Base-by-base conservation (phyloP, 768 basidiomycete species). In the Leccinum ochraceum region DNA sequence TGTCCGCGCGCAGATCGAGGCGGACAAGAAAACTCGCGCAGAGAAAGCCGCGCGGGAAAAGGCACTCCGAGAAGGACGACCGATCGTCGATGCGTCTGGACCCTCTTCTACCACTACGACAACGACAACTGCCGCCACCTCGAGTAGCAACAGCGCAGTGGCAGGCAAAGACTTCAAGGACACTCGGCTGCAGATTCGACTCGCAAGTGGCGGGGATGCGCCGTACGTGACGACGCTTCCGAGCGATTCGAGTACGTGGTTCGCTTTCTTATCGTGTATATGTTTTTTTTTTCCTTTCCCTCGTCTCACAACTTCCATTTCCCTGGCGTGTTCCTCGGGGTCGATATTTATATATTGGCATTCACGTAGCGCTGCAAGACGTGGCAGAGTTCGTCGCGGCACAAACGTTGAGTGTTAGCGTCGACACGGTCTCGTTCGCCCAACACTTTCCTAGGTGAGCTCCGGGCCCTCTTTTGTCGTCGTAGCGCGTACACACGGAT, bases 1-100 rank as follows among this genome's bases (percentile, higher is more conserved):
- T 1, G 80, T 98, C 69, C 94, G 94, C 71, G 92, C 90, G 1
- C 95, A 97, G 73, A 97, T 98, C 65, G 95, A 95, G 74, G 92
- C 88, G 0, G 95, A 97, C 79, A 98, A 95, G 77, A 84, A 85
- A 56, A 88, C 85, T 9, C 86, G 96, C 20, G 93, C 93, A 0
- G 94, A 90, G 70, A 95, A 92, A 68, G 81, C 87, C 2, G 95
- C 95, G 0, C 79, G 87, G 52, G 96, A 98, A 76, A 98, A 98
- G 72, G 95, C 95, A 0, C 71, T 95, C 7, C 84, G 95, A 34
- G 94, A 96, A 37, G 95, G 95, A 1, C 78, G 78, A 57, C 70
- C 77, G n/a, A 69, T 79, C 20, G 67, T 79, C 24, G 76, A 79
- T 39, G 58, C 61, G 9, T 37, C 65, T 26, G 58, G 74, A 22